Evolutionary conservation across 148 eudicot genomes (phyloP).

Genomic region (Mesembryanthemum crystallinum): DNA sequence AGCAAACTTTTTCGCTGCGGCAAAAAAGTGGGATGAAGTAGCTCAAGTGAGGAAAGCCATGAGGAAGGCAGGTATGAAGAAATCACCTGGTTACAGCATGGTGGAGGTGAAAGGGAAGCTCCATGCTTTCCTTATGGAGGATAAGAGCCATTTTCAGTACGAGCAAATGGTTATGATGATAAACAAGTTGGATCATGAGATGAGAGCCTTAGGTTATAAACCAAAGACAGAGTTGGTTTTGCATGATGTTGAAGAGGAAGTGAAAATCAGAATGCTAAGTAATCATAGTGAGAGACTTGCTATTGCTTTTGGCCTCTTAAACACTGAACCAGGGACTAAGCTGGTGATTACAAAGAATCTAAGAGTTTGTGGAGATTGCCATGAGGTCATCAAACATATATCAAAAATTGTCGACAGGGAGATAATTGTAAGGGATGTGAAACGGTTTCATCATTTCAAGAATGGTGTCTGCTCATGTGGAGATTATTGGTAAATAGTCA

Average conservation of each 20-base stretch:
- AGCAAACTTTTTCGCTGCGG: constrained; percentile 60
- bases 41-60: constrained; percentile 49
- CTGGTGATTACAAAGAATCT: constrained; percentile 49
- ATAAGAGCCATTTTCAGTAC: constrained; percentile 54
- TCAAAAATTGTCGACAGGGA: constrained; percentile 40
- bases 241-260: constrained; percentile 51
- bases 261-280: constrained; percentile 35
- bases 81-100: constrained; percentile 62
- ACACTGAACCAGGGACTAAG: constrained; percentile 42
- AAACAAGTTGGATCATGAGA: constrained; percentile 45
- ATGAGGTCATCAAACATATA: constrained; percentile 43
- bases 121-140: constrained; percentile 68
- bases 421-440: constrained; percentile 51
- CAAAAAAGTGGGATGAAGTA: constrained; percentile 61
- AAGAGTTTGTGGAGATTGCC: constrained; percentile 49
- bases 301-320: constrained; percentile 43
- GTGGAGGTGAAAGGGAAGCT: constrained; percentile 59
- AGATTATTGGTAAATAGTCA: constrained; percentile 46
- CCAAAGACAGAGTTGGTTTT: constrained; percentile 46
- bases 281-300: constrained; percentile 48
- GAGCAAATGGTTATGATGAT: constrained; percentile 33
- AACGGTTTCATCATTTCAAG: constrained; percentile 51
- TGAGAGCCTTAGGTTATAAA: constrained; percentile 45
- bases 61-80: constrained; percentile 51
- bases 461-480: constrained; percentile 46